A percentile compares a stretch with the other conserved stretches of the same genome.
Evolutionary conservation across 495 filamentous ascomycete genomes (phyloP).

Genomic region (Mycothermus thermophilus): DNA sequence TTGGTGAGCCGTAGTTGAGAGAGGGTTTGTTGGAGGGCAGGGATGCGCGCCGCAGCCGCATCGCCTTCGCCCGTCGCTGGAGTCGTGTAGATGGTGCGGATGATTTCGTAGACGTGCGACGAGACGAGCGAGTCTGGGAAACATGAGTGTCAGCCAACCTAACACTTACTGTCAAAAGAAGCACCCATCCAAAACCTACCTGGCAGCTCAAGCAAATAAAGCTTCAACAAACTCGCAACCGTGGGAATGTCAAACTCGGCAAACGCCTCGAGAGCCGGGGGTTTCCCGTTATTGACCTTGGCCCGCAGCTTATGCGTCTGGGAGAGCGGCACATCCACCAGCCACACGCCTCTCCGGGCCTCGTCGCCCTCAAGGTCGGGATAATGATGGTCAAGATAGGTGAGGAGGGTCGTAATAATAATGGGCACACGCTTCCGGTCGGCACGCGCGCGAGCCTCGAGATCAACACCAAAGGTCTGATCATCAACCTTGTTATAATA

Average conservation of each 20-base stretch:
- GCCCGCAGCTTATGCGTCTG: conserved; percentile 76
- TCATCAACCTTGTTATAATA: conserved; percentile 98
- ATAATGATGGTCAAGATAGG: conserved; percentile 90
- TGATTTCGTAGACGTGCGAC: conserved; percentile 96
- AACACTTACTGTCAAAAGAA: not conserved
- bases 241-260: conserved; percentile 83
- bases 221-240: conserved; percentile 82
- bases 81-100: conserved; percentile 89
- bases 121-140: conserved; percentile 81
- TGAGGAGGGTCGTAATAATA: conserved; percentile 83
- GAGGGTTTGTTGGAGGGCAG: conserved; percentile 89
- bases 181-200: conserved; percentile 40
- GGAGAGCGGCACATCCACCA: conserved; percentile 74
- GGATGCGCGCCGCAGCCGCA: conserved; percentile 54
- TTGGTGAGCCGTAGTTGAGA: conserved; percentile 91
- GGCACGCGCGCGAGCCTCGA: conserved; percentile 82
- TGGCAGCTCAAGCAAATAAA: conserved; percentile 91
- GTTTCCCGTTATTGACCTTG: conserved; percentile 77
- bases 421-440: conserved; percentile 92
- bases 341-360: conserved; percentile 82
- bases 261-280: conserved; percentile 59
- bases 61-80: conserved; percentile 57
- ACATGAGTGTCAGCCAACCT: conserved; percentile 15
- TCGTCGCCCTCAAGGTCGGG: conserved; percentile 97
- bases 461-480: conserved; percentile 93